These are phyloP conservation scores for Gymnopus androsaceus DNA, from an alignment of 1,284 basidiomycete species.

Conservation along the genomic window DNA sequence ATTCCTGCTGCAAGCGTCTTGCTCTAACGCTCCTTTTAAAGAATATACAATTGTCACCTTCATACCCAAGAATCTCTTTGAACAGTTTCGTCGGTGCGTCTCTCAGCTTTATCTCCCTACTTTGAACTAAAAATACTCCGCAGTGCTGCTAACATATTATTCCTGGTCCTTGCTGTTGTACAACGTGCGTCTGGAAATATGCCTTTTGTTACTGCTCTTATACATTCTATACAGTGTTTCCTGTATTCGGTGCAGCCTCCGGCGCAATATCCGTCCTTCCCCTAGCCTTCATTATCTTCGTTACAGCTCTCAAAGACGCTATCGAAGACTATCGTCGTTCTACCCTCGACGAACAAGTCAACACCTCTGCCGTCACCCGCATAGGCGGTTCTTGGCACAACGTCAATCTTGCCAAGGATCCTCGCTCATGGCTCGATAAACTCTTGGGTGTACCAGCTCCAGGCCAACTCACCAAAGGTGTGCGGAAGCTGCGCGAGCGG, in stretches of 20 bases:
- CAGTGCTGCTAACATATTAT: conserved; percentile 92
- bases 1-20: conserved; percentile 13
- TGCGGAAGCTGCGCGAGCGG: conserved; percentile 80
- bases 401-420: conserved; percentile 83
- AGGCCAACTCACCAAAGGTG: conserved; percentile 81
- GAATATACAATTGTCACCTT: conserved; percentile 93
- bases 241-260: conserved; percentile 87
- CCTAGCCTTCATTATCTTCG: conserved; percentile 82
- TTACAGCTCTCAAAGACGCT: conserved; percentile 94
- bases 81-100: conserved; percentile 81
- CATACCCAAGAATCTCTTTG: conserved; percentile 90
- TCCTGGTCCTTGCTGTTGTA: conserved; percentile 81
- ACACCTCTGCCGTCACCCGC: conserved; percentile 85
- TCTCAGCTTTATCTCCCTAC: not conserved
- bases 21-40: conserved; percentile 30
- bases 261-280: conserved; percentile 87
- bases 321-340: conserved; percentile 93
- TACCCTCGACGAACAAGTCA: conserved; percentile 86
- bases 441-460: conserved; percentile 69
- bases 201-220: not conserved
- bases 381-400: conserved; percentile 85
- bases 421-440: conserved; percentile 75
- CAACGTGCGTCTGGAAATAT: conserved; percentile 55
- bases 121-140: not conserved
- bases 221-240: conserved; percentile 75